phyloP scores from a whole-genome alignment of 108 stramenopile species.

The Nitzschia sp. region DNA sequence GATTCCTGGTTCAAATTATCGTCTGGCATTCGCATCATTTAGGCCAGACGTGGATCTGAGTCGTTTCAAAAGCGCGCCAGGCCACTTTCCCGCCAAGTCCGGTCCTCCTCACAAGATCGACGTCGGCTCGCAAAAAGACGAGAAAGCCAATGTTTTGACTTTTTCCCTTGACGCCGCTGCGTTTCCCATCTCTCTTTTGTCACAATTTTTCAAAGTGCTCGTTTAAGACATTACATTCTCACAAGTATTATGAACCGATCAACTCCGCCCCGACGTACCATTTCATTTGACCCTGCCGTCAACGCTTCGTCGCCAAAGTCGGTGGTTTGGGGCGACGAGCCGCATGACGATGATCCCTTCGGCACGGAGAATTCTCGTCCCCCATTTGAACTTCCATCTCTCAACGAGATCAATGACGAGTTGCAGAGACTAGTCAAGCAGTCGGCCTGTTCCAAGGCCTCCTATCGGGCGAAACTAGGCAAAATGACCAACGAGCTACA shows the following conservation, averaged over 20 bases:
- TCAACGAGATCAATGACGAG: background rate
- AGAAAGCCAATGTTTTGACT: too few relatives aligned
- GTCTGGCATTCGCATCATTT: background rate
- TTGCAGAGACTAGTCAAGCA: slow-evolving; percentile 1
- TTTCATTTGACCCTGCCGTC: background rate
- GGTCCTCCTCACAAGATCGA: background rate
- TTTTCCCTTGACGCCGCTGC: background rate
- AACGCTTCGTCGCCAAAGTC: background rate
- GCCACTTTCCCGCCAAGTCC: background rate
- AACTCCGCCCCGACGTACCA: background rate
- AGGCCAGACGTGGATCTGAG: background rate
- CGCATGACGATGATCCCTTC: background rate
- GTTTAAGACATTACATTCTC: background rate
- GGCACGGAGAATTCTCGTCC: background rate
- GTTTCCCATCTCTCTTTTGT: background rate
- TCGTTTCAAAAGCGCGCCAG: background rate
- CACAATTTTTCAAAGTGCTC: background rate
- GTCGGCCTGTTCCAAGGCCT: slow-evolving; percentile 12
- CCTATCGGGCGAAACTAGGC: slow-evolving; percentile 3
- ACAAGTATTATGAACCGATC: background rate
- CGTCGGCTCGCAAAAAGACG: too few relatives aligned
- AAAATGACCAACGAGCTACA: slow-evolving; percentile 7
- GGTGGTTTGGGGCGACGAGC: slow-evolving; percentile 2
- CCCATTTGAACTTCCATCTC: background rate
- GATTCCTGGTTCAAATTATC: background rate